Percentiles rank a stretch among this genome's conserved stretches.
Evolutionary conservation across 2,329 filamentous ascomycete species (phyloP).

Genomic region (Fonsecaea pedrosoi): DNA sequence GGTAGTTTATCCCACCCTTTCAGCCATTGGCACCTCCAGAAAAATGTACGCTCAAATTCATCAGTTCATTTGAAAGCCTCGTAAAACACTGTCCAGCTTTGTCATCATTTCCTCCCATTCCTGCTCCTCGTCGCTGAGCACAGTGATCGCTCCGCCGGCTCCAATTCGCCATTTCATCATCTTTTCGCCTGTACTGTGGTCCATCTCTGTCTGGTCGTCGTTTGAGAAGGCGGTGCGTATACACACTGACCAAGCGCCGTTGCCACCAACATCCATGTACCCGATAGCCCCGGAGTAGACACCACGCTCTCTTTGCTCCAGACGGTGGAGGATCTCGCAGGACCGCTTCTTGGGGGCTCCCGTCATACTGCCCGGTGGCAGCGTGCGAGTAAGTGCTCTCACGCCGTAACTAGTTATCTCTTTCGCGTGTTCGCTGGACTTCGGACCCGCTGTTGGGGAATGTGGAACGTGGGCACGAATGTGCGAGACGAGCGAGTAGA

Average conservation of each 20-base stretch:
- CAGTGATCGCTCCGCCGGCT: slow-evolving; percentile 88
- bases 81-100: slow-evolving; percentile 63
- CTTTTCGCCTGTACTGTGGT: slow-evolving; percentile 26
- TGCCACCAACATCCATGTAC: slow-evolving; percentile 84
- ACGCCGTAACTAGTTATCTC: slow-evolving; percentile 44
- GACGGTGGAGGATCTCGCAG: slow-evolving; percentile 76
- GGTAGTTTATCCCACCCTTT: neutral
- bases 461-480: slow-evolving; percentile 68
- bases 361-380: slow-evolving; percentile 95
- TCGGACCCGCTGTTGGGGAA: slow-evolving; percentile 33
- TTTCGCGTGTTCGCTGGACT: slow-evolving; percentile 1
- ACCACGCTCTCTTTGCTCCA: slow-evolving; percentile 71
- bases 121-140: slow-evolving; percentile 76
- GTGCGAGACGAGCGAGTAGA: slow-evolving; percentile 90
- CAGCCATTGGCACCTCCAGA: neutral
- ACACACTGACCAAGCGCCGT: slow-evolving; percentile 88
- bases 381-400: slow-evolving; percentile 71
- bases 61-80: slow-evolving; percentile 45
- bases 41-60: neutral
- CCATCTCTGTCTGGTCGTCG: slow-evolving; percentile 37
- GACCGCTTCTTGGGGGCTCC: slow-evolving; percentile 93
- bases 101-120: slow-evolving; percentile 92
- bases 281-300: slow-evolving; percentile 89
- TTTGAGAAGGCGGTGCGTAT: slow-evolving; percentile 77
- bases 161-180: slow-evolving; percentile 74